Conservation (phyloP, 352 stramenopile genomes). For the Phytophthora hibernalis region DNA sequence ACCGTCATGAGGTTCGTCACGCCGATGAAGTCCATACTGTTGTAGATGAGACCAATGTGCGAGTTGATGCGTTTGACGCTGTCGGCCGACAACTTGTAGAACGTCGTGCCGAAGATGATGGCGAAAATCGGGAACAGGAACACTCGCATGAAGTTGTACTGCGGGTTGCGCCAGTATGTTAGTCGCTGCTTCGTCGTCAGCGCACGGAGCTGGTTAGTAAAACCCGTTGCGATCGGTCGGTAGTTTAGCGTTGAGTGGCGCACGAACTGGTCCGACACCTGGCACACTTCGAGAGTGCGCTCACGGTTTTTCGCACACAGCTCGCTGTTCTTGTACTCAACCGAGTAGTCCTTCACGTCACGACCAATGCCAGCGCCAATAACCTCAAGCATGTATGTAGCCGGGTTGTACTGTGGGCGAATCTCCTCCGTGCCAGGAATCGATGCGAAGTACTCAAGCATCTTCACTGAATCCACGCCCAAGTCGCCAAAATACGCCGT, state of each 20-base stretch:
- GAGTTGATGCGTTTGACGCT: slow-evolving; percentile 56
- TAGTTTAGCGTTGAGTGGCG: slow-evolving; percentile 61
- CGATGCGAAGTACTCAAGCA: no score
- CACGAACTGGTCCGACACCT: slow-evolving; percentile 39
- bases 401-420: no score
- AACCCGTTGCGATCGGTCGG: slow-evolving; percentile 48
- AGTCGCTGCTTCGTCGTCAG: slow-evolving; percentile 46
- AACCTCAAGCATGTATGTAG: no score
- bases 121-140: slow-evolving; percentile 60
- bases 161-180: slow-evolving; percentile 64
- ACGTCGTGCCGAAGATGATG: slow-evolving; percentile 67
- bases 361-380: no score
- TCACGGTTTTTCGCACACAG: no score
- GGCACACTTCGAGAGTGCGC: no score
- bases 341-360: no score
- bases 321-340: no score
- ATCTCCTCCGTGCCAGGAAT: no score
- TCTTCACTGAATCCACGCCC: no score
- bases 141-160: slow-evolving; percentile 66
- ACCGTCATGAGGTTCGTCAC: no score
- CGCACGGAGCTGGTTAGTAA: slow-evolving; percentile 47
- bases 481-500: slow-evolving; percentile 91
- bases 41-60: slow-evolving; percentile 71
- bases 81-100: slow-evolving; percentile 49
- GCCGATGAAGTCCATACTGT: slow-evolving; percentile 74